Base-by-base conservation (phyloP, 139 green algal genomes). In the Closterium sp. region DNA sequence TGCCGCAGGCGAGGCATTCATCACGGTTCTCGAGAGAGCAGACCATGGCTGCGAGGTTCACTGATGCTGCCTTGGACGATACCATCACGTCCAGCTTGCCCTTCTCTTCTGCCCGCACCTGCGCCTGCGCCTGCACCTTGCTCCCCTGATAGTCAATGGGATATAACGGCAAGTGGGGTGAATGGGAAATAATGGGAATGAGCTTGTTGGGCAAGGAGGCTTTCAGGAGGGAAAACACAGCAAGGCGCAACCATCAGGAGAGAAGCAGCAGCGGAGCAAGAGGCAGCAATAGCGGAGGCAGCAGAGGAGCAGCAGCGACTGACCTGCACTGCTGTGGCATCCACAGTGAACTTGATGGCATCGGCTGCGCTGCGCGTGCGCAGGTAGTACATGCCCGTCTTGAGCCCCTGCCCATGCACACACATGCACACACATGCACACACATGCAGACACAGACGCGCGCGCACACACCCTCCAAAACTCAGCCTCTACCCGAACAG, bases 301-400 rank as follows among this genome's bases (percentile, higher is more conserved):
- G 73, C 27, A 87, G 73, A 31, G 27, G 6, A 30, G 28, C 10
- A 87, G 28, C n/a, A 30, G 28, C 85, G 32, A 9, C n/a, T 31
- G 28, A 62, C 30, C 87, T 89, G 31, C 29, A 42, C 85, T 32
- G 89, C 89, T 19, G 62, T 19, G 22, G 31, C 31, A 29, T 99
- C 98, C 19, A 99, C 98, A 1, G 98, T 99, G 95, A 99, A 99
- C 97, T 99, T 99, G 96, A 99, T 99, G 93, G 98, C 98, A 90
- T 99, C 98, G 2, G 98, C 98, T 28, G 98, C 98, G 95, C 89
- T 97, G 24, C 96, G 95, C 6, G 97, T 98, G 86, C 97, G 96
- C 86, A 99, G 96, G 95, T 99, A 99, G 96, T 99, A 99, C 98
- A 99, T 99, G 89, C 98, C 98, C 38, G 97, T 99, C 96, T 99